Conservation (phyloP, 768 basidiomycete species). For the Fomitopsis pulvina region DNA sequence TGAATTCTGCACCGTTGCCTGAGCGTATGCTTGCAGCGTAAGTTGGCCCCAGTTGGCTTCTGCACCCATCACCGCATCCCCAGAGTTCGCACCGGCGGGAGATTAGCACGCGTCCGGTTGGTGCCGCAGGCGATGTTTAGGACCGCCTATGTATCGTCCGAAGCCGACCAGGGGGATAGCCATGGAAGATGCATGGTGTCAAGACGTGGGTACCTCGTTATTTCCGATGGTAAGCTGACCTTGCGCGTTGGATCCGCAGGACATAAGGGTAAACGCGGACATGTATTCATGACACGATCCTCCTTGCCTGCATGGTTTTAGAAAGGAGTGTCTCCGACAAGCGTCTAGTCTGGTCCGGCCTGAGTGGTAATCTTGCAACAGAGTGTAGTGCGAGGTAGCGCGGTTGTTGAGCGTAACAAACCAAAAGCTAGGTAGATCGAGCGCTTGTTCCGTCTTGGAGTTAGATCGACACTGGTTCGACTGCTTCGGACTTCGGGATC, state of each 20-base stretch:
- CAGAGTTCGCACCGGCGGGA: slow-evolving; percentile 49
- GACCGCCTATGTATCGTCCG: slow-evolving; percentile 24
- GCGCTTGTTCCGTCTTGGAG: too few species aligned
- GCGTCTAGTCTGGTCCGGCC: too few species aligned
- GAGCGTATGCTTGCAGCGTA: slow-evolving; percentile 11
- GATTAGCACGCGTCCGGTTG: slow-evolving; percentile 71
- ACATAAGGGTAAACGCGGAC: too few species aligned
- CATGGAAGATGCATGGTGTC: slow-evolving; percentile 29
- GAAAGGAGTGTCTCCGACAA: too few species aligned
- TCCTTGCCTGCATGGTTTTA: too few species aligned
- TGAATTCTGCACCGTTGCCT: slow-evolving; percentile 34
- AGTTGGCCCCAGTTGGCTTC: slow-evolving; percentile 63
- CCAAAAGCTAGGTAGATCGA: too few species aligned
- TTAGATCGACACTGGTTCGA: too few species aligned
- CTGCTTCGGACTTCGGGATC: too few species aligned
- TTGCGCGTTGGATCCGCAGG: slow-evolving; percentile 43
- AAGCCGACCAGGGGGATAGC: slow-evolving; percentile 19
- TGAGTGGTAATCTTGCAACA: too few species aligned
- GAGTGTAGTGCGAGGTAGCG: too few species aligned
- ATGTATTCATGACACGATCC: too few species aligned
- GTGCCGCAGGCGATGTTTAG: slow-evolving; percentile 60
- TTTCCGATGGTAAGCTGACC: slow-evolving; percentile 40
- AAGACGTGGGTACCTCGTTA: slow-evolving; percentile 32
- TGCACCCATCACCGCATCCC: slow-evolving; percentile 67
- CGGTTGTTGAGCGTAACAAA: too few species aligned